Evolutionary conservation across 1,284 basidiomycete genomes (phyloP), one percentile per base, ranked within the genome.

Genomic region (Ganoderma lingzhi): DNA sequence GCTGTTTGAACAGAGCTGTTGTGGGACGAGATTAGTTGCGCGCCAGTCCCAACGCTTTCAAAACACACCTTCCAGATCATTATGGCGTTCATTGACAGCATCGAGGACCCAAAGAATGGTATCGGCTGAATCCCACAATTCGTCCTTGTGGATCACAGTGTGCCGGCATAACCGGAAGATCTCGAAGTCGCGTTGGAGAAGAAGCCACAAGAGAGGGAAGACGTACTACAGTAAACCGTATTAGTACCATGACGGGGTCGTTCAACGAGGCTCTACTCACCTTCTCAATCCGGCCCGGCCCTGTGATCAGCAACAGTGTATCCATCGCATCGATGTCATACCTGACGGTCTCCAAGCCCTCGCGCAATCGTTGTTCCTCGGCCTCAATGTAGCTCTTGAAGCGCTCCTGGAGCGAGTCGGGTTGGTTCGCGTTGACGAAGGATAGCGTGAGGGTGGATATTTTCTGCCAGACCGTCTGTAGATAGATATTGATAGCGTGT

Each of bases 1-100:
- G 77, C 44, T 79, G 76, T 53, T 73, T 65, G 74, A 83, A 83
- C 2, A 83, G 76, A 1, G 80, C 84, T 84, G 73, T 37, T 45
- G 4, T 12, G 63, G 35, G 23, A 23, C 23, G 1, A 41, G n/a
- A 39, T 39, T 9, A 8, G 42, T 42, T 32, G 14, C 19, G 17
- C 9, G 44, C 44, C 44, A 6, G 6, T 15, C 37, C 19, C 14
- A 17, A 3, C n/a, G 32, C 14, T 10, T 23, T 51, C n/a, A 2
- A 2, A 6, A 60, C 74, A 10, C 39, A 76, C 76, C 74, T 63
- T 68, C 68, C 2, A 77, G 73, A 39, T 76, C 70, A 10, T 68
- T 62, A 35, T 75, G 72, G 5, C 76, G 73, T 41, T 71, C 68
- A 1, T 59, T 64, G 0, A 75, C 73, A 4, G 76, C 76, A 12